phyloP scores from a whole-genome alignment of 192 early-diverging fungal species.

The Pilobolus umbonatus region DNA sequence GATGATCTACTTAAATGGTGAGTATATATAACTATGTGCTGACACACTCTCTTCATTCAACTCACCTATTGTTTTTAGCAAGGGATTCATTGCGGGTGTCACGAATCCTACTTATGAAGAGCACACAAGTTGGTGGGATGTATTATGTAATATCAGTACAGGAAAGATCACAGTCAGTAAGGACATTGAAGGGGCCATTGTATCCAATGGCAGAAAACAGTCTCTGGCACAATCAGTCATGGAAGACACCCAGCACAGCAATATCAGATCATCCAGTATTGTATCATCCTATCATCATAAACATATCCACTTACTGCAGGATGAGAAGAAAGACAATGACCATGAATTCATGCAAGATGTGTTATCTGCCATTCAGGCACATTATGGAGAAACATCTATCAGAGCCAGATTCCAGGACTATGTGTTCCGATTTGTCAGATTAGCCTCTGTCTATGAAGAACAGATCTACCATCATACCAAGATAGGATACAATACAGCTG shows the following conservation, averaged over 20 bases:
- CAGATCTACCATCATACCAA: slow-evolving; percentile 57
- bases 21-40: background rate
- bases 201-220: no score
- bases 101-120: slow-evolving; percentile 96
- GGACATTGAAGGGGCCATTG: slow-evolving; percentile 38
- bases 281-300: background rate
- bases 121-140: slow-evolving; percentile 91
- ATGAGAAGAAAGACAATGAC: slow-evolving; percentile 6
- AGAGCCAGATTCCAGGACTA: slow-evolving; percentile 86
- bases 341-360: slow-evolving; percentile 10
- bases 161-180: slow-evolving; percentile 92
- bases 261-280: slow-evolving; percentile 1
- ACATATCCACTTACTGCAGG: background rate
- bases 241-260: background rate
- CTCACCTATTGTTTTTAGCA: slow-evolving; percentile 29
- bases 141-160: slow-evolving; percentile 91
- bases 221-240: no score
- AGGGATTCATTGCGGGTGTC: slow-evolving; percentile 94
- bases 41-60: background rate
- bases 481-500: slow-evolving; percentile 36
- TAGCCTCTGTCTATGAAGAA: slow-evolving; percentile 74
- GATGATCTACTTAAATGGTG: slow-evolving; percentile 82
- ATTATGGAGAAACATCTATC: slow-evolving; percentile 83
- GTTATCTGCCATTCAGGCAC: slow-evolving; percentile 65
- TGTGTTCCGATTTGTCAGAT: slow-evolving; percentile 76